These are phyloP conservation scores for Adansonia gregorii DNA, from an alignment of 441 rosid species.

Conservation along the genomic window DNA sequence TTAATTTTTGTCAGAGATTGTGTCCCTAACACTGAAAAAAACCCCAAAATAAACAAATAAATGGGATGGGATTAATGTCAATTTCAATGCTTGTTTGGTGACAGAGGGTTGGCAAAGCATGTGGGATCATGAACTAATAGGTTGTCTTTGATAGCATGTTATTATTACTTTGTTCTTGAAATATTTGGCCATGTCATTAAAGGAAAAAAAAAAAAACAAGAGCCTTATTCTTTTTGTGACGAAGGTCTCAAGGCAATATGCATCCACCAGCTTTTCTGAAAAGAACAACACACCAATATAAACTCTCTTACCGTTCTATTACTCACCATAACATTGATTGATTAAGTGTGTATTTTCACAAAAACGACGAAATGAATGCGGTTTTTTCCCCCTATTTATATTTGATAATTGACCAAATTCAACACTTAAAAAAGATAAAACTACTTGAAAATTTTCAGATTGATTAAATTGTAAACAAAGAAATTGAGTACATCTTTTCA, in stretches of 20 bases:
- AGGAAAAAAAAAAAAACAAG: neutral
- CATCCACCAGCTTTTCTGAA: constrained; percentile 15
- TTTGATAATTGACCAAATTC: neutral
- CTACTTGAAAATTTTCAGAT: neutral
- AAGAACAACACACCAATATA: constrained; percentile 23
- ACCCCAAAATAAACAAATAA: neutral
- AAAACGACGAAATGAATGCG: neutral
- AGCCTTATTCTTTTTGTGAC: constrained; percentile 22
- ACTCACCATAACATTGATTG: neutral
- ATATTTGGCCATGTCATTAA: constrained; percentile 4
- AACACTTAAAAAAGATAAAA: neutral
- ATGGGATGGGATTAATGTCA: constrained; percentile 22
- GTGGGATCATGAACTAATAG: constrained; percentile 28
- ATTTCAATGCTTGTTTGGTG: constrained; percentile 13
- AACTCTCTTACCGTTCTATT: neutral
- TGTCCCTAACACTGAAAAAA: neutral
- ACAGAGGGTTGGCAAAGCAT: constrained; percentile 33
- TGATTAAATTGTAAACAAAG: too few species aligned
- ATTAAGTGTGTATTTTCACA: neutral
- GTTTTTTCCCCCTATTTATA: neutral
- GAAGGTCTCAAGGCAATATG: neutral
- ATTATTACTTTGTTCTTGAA: constrained; percentile 16
- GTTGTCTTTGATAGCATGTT: constrained; percentile 23
- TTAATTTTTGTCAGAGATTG: neutral
- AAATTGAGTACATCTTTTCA: too few species aligned